These are phyloP conservation scores for Nemania sp. DNA, from an alignment of 2,329 filamentous ascomycete genomes.

Conservation along the genomic window DNA sequence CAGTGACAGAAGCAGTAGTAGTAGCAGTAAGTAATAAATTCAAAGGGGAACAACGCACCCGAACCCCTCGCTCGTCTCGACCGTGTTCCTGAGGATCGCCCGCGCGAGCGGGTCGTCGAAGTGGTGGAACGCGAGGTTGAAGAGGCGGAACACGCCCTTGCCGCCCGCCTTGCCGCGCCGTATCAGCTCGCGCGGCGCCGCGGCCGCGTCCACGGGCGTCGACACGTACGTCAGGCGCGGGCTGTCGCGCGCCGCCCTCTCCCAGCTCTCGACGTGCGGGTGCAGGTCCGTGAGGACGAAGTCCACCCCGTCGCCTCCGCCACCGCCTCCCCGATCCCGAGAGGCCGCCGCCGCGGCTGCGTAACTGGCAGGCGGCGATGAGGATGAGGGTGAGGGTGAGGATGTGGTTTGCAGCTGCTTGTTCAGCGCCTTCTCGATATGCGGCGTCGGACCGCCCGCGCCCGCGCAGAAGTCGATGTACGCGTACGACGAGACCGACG, in stretches of 20 bases:
- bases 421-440: conserved; percentile 65
- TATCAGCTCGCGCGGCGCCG: conserved; percentile 58
- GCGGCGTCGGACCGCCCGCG: conserved; percentile 70
- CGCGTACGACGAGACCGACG: conserved; percentile 56
- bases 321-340: not conserved
- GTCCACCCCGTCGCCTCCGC: conserved; percentile 42
- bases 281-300: conserved; percentile 71
- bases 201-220: conserved; percentile 66
- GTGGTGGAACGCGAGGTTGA: conserved; percentile 78
- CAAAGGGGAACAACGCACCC: conserved; percentile 46
- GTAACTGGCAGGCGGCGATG: conserved; percentile 32
- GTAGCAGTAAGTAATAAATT: no score
- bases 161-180: conserved; percentile 40
- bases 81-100: conserved; percentile 65
- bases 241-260: conserved; percentile 54
- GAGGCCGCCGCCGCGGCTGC: conserved; percentile 16
- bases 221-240: conserved; percentile 63
- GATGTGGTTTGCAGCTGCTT: conserved; percentile 40
- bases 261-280: conserved; percentile 66
- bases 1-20: no score
- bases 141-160: conserved; percentile 67
- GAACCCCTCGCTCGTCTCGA: conserved; percentile 68
- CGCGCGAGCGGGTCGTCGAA: conserved; percentile 68
- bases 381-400: conserved; percentile 18
- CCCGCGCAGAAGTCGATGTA: conserved; percentile 80